Percentiles rank a stretch among this genome's conserved stretches.
Conservation (phyloP, 1,139 yeast genomes). For the Debaryomycetaceae sp. region DNA sequence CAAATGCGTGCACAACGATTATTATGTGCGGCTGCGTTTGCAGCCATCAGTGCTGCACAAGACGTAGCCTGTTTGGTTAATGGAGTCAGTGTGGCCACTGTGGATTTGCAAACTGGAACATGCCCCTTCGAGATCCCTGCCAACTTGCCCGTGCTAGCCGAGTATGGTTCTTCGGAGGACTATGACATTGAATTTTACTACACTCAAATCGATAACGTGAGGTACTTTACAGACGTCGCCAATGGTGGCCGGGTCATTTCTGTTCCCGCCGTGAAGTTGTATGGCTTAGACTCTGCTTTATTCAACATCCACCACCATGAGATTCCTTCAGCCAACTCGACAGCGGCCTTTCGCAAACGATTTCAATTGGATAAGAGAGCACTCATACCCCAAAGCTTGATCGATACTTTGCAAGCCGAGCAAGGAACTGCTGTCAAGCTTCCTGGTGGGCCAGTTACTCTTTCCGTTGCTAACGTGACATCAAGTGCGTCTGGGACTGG, state of each 20-base stretch:
- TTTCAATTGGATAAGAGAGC: constrained; percentile 28
- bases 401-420: constrained; percentile 21
- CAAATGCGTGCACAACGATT: neutral
- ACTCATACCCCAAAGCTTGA: constrained; percentile 22
- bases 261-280: constrained; percentile 30
- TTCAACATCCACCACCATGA: constrained; percentile 28
- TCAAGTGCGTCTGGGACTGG: constrained; percentile 13
- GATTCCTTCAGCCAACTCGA: constrained; percentile 34
- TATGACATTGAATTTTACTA: constrained; percentile 37
- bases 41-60: constrained; percentile 15
- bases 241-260: constrained; percentile 31
- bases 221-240: constrained; percentile 33
- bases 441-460: constrained; percentile 21
- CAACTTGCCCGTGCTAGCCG: constrained; percentile 22
- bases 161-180: constrained; percentile 26
- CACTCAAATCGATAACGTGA: constrained; percentile 18
- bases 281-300: constrained; percentile 21
- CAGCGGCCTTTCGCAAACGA: constrained; percentile 42
- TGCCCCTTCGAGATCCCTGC: constrained; percentile 38
- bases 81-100: constrained; percentile 29
- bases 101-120: constrained; percentile 38
- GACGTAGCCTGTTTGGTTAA: constrained; percentile 37
- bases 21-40: constrained; percentile 1
- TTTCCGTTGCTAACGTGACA: constrained; percentile 14
- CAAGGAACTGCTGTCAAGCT: constrained; percentile 24